These are phyloP conservation scores for Cryptosporidium meleagridis DNA, from an alignment of 169 alveolate genomes.

Conservation along the genomic window DNA sequence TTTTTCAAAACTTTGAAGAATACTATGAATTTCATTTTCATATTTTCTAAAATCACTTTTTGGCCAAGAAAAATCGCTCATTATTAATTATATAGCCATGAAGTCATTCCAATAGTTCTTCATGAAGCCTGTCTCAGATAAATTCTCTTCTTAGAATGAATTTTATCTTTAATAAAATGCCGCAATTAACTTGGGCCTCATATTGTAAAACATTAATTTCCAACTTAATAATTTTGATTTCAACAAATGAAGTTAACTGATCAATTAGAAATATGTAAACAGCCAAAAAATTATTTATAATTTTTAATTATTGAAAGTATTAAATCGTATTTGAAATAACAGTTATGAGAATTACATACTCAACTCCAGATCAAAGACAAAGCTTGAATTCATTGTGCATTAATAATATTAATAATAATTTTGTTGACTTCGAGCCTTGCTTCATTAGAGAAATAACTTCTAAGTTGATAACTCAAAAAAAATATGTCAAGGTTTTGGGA, in stretches of 20 bases:
- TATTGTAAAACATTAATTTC: not conserved
- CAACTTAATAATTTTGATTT: not conserved
- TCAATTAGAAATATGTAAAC: not conserved
- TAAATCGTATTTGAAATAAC: not conserved
- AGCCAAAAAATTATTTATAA: not conserved
- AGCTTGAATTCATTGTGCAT: not conserved
- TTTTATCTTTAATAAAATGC: not conserved
- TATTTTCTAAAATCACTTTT: conserved; percentile 76
- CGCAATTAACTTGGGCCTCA: not conserved
- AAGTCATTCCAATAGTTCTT: not conserved
- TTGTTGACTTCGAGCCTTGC: conserved; percentile 17
- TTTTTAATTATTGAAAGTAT: not conserved
- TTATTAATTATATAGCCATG: not conserved
- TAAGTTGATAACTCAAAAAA: not conserved
- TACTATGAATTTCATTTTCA: conserved; percentile 79
- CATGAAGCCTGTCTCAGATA: not conserved
- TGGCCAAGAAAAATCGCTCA: conserved; percentile 59
- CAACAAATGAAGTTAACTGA: not conserved
- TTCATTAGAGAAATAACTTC: conserved; percentile 11
- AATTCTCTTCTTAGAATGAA: not conserved
- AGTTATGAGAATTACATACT: not conserved
- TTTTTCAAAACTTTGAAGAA: conserved; percentile 87
- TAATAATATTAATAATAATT: not conserved
- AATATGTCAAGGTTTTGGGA: conserved; percentile 38
- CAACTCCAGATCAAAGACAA: not conserved